These are phyloP conservation scores for Circinella minor DNA, from an alignment of 371 early-diverging fungal species.

Conservation along the genomic window DNA sequence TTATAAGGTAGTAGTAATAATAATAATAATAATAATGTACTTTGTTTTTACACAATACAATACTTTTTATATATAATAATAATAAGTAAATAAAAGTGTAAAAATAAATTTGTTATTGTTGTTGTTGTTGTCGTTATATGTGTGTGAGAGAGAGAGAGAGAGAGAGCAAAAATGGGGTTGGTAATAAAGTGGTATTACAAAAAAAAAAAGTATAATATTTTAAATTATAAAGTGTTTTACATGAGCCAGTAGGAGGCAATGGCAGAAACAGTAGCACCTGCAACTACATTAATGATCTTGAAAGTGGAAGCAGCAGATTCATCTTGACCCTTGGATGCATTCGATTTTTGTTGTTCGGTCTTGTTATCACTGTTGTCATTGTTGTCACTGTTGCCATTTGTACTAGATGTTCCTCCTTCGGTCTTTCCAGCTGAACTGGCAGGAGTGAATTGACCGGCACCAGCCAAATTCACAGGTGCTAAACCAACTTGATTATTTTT, in stretches of 20 bases:
- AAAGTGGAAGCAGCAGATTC: neutral
- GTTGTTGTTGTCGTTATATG: too few species aligned
- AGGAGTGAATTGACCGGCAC: neutral
- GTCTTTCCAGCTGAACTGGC: neutral
- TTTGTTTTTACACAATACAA: too few species aligned
- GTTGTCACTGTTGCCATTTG: too few species aligned
- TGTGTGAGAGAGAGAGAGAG: too few species aligned
- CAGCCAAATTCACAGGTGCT: slow-evolving; percentile 21
- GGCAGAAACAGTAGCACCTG: slow-evolving; percentile 1
- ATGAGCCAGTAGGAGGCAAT: slow-evolving; percentile 11
- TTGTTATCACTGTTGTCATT: neutral
- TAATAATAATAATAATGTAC: too few species aligned
- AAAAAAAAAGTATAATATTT: neutral
- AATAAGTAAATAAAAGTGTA: too few species aligned
- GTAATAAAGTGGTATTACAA: neutral
- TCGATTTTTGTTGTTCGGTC: neutral
- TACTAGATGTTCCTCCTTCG: neutral
- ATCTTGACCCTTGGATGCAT: neutral
- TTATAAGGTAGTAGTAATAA: too few species aligned
- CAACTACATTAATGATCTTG: neutral
- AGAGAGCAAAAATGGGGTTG: too few species aligned
- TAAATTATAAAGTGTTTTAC: neutral
- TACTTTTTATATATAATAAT: too few species aligned
- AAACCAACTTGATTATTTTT: slow-evolving; percentile 32
- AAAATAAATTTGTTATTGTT: too few species aligned